Base-by-base conservation (phyloP, 2,329 filamentous ascomycete genomes). In the Nemania diffusa region DNA sequence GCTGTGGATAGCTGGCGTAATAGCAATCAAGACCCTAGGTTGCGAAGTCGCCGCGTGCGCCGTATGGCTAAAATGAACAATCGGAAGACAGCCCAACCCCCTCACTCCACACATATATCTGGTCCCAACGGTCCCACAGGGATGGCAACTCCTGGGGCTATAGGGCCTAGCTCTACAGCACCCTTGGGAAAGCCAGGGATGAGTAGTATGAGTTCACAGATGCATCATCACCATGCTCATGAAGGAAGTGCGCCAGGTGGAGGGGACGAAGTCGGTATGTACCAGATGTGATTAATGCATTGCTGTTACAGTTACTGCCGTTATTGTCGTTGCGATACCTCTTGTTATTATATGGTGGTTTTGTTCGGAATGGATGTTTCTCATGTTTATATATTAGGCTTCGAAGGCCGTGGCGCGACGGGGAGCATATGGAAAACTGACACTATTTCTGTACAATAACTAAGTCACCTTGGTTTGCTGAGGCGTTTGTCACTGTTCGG, bases 1-100 rank as follows among this genome's bases (percentile, higher is more conserved):
- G 96, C 96, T 1, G 96, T 99, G 51, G 96, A 99, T 81, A 97
- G 94, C 83, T 98, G 96, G 96, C 88, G 96, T 70, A 99, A 99
- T 84, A 98, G 95, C 86, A 98, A 98, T 82, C 94, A 97, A 82
- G 96, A 99, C 75, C 93, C 93, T 57, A 88, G 94, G 73, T 84
- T 98, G 77, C 89, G 96, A 78, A 98, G 95, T 81, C 88, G 96
- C 79, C 88, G 96, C 74, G 96, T 99, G 64, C 90, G 96, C 72
- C 90, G 96, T 72, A 96, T 97, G 92, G 94, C 94, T 63, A 99
- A 99, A 85, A 93, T 97, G 82, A 96, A 91, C 82, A 94, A 88
- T 76, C 90, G 95, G 78, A 95, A 96, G 82, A 86, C 89, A 56
- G 87, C 90, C 72, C 86, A 87, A 74, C 81, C 84, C 71, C 84